Evolutionary conservation across 2,329 filamentous ascomycete species (phyloP).

Genomic region (Apiospora hydei): DNA sequence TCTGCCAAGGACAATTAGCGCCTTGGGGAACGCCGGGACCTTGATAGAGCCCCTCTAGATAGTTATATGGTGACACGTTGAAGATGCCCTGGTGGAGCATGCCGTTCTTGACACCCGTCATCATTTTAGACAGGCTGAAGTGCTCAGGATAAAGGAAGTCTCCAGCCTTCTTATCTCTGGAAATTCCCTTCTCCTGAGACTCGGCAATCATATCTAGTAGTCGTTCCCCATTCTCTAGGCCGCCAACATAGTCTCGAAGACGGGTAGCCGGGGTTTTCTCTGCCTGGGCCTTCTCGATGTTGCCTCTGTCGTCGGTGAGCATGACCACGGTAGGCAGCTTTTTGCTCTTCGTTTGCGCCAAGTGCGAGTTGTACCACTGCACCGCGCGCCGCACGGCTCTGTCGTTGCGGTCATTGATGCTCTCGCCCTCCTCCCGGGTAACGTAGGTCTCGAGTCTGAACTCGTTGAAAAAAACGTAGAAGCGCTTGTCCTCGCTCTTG

Average conservation of each 20-base stretch:
- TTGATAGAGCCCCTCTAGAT: slow-evolving; percentile 93
- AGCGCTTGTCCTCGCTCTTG: slow-evolving; percentile 95
- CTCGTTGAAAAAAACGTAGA: slow-evolving; percentile 99
- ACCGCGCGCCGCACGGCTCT: slow-evolving; percentile 86
- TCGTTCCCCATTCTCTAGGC: slow-evolving; percentile 82
- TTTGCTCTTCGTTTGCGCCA: slow-evolving; percentile 68
- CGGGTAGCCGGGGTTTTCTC: slow-evolving; percentile 76
- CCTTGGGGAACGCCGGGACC: slow-evolving; percentile 87
- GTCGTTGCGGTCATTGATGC: slow-evolving; percentile 96
- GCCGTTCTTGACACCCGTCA: slow-evolving; percentile 89
- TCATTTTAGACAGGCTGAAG: slow-evolving; percentile 87
- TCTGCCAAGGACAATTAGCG: slow-evolving; percentile 85
- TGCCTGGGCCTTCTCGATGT: slow-evolving; percentile 79
- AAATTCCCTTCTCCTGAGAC: slow-evolving; percentile 71
- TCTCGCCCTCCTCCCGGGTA: slow-evolving; percentile 75
- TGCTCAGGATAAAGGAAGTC: slow-evolving; percentile 90
- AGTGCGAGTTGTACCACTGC: slow-evolving; percentile 88
- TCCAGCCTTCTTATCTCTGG: slow-evolving; percentile 67
- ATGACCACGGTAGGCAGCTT: slow-evolving; percentile 82
- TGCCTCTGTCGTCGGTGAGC: slow-evolving; percentile 91
- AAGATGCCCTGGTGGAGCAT: slow-evolving; percentile 94
- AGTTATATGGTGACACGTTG: slow-evolving; percentile 97
- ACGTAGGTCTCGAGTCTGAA: slow-evolving; percentile 94
- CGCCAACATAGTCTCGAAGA: slow-evolving; percentile 79
- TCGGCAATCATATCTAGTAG: slow-evolving; percentile 94